These are phyloP conservation scores for Penicillium lagena DNA, from an alignment of 495 filamentous ascomycete species.

Conservation along the genomic window DNA sequence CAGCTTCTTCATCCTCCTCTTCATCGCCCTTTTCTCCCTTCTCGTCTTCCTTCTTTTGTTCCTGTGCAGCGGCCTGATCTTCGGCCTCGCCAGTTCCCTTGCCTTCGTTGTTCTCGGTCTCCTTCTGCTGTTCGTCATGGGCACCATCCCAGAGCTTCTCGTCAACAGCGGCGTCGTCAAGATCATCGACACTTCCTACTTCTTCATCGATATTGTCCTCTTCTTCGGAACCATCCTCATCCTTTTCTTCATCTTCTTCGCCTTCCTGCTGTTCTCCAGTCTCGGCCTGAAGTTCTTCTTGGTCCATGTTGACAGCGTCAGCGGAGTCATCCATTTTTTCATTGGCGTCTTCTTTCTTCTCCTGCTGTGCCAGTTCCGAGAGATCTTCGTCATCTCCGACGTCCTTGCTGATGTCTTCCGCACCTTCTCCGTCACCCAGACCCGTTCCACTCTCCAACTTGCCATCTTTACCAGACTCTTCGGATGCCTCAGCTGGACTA, in stretches of 20 bases:
- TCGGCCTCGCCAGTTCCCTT: conserved; percentile 60
- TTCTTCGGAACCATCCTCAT: conserved; percentile 44
- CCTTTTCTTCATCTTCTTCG: conserved; percentile 53
- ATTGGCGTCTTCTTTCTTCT: conserved; percentile 51
- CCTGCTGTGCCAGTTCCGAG: conserved; percentile 81
- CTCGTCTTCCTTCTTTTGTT: conserved; percentile 46
- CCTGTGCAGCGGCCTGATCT: conserved; percentile 54
- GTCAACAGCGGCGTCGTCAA: conserved; percentile 83
- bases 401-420: conserved; percentile 96
- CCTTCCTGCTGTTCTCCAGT: conserved; percentile 48
- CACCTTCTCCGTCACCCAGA: conserved; percentile 91
- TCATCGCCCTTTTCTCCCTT: conserved; percentile 35
- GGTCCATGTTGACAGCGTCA: conserved; percentile 92
- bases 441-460: conserved; percentile 90
- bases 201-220: conserved; percentile 80
- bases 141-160: conserved; percentile 97
- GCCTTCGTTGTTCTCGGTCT: conserved; percentile 68
- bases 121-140: conserved; percentile 70
- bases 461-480: conserved; percentile 58
- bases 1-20: conserved; percentile 48
- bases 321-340: conserved; percentile 63
- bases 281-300: conserved; percentile 63
- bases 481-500: conserved; percentile 70
- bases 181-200: conserved; percentile 78
- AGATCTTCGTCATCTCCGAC: conserved; percentile 90